These are phyloP conservation scores for Dactylellina cionopaga DNA, from an alignment of 2,329 filamentous ascomycete species.

Conservation along the genomic window DNA sequence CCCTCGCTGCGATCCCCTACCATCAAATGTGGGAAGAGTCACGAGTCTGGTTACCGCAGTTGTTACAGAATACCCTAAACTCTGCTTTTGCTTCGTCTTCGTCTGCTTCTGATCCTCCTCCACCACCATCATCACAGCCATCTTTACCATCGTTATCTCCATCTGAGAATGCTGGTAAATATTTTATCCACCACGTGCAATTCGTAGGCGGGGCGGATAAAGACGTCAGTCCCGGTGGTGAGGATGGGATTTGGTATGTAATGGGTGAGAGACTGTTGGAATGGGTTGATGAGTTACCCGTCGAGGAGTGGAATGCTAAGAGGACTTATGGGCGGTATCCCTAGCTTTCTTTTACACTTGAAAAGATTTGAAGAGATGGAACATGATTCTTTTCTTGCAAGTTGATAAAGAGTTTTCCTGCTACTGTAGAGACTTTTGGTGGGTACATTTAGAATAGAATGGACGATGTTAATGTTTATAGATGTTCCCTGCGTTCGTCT, in stretches of 20 bases:
- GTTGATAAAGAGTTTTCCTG: too few relatives aligned
- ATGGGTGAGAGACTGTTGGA: constrained; percentile 52
- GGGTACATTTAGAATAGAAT: too few relatives aligned
- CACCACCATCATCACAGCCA: too few relatives aligned
- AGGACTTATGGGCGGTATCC: constrained; percentile 17
- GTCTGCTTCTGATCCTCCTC: too few relatives aligned
- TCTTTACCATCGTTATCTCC: too few relatives aligned
- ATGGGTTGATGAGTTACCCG: constrained; percentile 50
- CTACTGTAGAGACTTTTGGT: too few relatives aligned
- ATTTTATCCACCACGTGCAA: constrained; percentile 55
- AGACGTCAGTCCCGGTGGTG: constrained; percentile 43
- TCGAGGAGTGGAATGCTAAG: constrained; percentile 10
- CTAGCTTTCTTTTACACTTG: neutral
- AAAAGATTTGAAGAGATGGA: too few relatives aligned
- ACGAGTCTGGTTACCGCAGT: constrained; percentile 53
- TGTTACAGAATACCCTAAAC: constrained; percentile 31
- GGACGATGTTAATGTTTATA: too few relatives aligned
- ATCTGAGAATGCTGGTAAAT: neutral
- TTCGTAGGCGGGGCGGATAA: constrained; percentile 54
- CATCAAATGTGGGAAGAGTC: constrained; percentile 56
- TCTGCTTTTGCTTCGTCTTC: too few relatives aligned
- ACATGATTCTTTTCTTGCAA: too few relatives aligned
- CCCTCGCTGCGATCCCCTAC: constrained; percentile 53
- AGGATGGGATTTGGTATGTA: constrained; percentile 55
- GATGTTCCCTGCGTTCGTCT: too few relatives aligned